Conservation (phyloP, 1,139 yeast genomes). For the Geotrichum phurueaensis region DNA sequence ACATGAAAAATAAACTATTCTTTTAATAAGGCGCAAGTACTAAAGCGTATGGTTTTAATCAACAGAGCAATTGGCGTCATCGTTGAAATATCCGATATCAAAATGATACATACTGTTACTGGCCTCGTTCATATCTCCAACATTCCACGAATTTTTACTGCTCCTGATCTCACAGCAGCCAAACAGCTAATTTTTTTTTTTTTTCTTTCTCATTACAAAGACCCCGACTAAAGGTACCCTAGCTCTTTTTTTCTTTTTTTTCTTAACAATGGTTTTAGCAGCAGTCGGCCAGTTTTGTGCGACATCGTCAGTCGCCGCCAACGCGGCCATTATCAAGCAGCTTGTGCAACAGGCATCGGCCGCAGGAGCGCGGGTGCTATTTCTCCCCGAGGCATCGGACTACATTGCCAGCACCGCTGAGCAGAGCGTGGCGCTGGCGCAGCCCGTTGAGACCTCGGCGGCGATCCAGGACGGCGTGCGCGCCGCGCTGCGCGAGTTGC, state of each 20-base stretch:
- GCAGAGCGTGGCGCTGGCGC: slow-evolving; percentile 58
- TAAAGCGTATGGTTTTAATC: background rate
- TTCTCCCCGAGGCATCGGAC: slow-evolving; percentile 91
- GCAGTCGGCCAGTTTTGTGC: slow-evolving; percentile 90
- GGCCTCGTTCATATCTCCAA: background rate
- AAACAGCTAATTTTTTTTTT: too few species aligned
- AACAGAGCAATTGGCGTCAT: background rate
- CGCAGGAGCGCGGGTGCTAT: slow-evolving; percentile 56
- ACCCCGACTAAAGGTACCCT: background rate
- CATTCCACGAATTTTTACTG: background rate
- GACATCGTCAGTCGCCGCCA: slow-evolving; percentile 53
- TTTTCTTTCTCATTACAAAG: background rate
- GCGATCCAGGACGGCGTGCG: slow-evolving; percentile 48
- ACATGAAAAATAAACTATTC: background rate
- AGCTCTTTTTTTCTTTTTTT: background rate
- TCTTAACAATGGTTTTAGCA: slow-evolving; percentile 45
- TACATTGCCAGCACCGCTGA: slow-evolving; percentile 66
- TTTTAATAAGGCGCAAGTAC: background rate
- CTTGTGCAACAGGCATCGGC: slow-evolving; percentile 59
- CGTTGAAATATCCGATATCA: background rate
- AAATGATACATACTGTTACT: background rate
- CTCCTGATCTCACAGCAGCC: background rate
- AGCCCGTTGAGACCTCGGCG: slow-evolving; percentile 44
- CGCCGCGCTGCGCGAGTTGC: slow-evolving; percentile 40
- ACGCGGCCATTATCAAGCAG: slow-evolving; percentile 52